Evolutionary conservation across 257 asterid genomes (phyloP).

Genomic region (Gentiana macrophylla): DNA sequence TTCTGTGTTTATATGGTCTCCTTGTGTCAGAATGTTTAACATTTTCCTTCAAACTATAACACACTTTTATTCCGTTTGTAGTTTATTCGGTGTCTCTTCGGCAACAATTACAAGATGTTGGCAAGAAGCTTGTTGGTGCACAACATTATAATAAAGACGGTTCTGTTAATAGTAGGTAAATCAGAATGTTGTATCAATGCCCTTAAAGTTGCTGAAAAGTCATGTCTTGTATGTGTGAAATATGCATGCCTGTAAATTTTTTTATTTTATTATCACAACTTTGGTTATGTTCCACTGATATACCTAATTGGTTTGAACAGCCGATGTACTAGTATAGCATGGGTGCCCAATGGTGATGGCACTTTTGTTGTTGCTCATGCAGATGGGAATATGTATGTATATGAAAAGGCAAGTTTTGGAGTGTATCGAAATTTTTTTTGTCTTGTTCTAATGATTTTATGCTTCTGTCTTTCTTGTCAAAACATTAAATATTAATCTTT

Average conservation of each 20-base stretch:
- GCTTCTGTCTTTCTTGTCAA: not conserved
- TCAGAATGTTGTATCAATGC: not conserved
- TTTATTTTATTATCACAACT: too few relatives aligned
- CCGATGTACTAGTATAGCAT: slow-evolving; percentile 80
- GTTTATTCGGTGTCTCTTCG: slow-evolving; percentile 91
- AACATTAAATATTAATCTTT: not conserved
- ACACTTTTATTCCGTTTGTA: slow-evolving; percentile 23
- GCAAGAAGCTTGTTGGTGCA: slow-evolving; percentile 98
- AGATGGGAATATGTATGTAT: slow-evolving; percentile 80
- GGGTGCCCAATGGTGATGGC: slow-evolving; percentile 96
- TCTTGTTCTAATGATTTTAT: not conserved
- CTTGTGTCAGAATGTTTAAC: not conserved
- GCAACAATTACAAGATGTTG: slow-evolving; percentile 90
- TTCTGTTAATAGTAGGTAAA: slow-evolving; percentile 47
- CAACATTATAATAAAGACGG: slow-evolving; percentile 99
- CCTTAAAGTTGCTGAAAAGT: too few relatives aligned
- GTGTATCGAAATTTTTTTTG: not conserved
- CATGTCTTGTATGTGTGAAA: not conserved
- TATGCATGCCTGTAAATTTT: too few relatives aligned
- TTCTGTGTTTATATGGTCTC: slow-evolving; percentile 5
- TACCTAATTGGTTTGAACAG: slow-evolving; percentile 38
- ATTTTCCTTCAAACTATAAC: slow-evolving; percentile 2
- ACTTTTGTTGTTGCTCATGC: slow-evolving; percentile 83
- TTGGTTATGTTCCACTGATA: not conserved
- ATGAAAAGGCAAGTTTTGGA: slow-evolving; percentile 81